Percentiles rank a stretch among this genome's conserved stretches.
Evolutionary conservation across 768 basidiomycete genomes (phyloP).

Genomic region (Basidioascus undulatus): DNA sequence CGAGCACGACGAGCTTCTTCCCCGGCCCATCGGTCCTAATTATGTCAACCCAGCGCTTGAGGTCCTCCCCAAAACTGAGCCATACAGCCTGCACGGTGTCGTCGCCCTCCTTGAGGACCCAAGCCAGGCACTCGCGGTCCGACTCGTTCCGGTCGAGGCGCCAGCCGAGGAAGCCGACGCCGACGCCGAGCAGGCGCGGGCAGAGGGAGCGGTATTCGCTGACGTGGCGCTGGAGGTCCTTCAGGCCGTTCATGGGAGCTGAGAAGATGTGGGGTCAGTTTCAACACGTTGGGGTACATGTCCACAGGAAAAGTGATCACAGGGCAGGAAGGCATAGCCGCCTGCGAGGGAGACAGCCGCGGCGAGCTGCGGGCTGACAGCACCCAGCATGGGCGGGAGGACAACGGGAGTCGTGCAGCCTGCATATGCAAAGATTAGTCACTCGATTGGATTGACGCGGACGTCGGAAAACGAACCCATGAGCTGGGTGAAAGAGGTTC

Average conservation of each 20-base stretch:
- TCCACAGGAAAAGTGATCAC: too few relatives aligned
- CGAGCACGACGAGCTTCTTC: conserved; percentile 30
- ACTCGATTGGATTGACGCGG: too few relatives aligned
- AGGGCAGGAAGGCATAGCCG: conserved; percentile 50
- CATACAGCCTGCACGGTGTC: conserved; percentile 36
- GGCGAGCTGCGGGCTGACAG: conserved; percentile 35
- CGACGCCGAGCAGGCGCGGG: conserved; percentile 23
- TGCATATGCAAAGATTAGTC: too few relatives aligned
- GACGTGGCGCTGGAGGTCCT: not conserved
- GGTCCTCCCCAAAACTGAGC: conserved; percentile 42
- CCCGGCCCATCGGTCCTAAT: conserved; percentile 20
- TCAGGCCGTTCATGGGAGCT: not conserved
- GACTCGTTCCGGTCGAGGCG: conserved; percentile 25
- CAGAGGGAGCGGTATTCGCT: not conserved
- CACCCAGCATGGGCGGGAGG: conserved; percentile 45
- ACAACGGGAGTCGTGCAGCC: too few relatives aligned
- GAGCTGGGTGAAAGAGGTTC: too few relatives aligned
- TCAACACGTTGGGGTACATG: too few relatives aligned
- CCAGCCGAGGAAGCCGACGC: conserved; percentile 55
- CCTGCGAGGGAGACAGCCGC: conserved; percentile 40
- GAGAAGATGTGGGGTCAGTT: not conserved
- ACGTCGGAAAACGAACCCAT: too few relatives aligned
- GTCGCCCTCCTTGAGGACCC: conserved; percentile 3
- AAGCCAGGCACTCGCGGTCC: not conserved
- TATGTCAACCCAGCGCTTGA: conserved; percentile 34